Base-by-base conservation (phyloP, 2,329 filamentous ascomycete species). In the Knoxdaviesia proteae region DNA sequence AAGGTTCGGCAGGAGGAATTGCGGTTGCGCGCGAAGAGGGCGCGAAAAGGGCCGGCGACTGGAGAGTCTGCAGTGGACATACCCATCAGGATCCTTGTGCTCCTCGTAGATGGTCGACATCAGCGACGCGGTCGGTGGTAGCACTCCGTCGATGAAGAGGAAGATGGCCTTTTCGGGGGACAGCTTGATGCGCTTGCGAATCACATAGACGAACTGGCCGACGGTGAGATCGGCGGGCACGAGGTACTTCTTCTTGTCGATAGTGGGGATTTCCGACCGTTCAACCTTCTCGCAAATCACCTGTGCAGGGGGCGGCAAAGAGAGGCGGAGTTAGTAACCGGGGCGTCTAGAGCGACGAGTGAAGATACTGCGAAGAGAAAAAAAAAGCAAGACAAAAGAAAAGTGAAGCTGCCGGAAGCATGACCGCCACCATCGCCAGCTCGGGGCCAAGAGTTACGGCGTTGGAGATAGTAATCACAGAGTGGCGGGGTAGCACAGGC, bases 101-200 rank as follows among this genome's bases (percentile, higher is more conserved):
- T 96, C 88, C 64, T 98, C 90, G 62, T 98, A 98, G 66, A 98
- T 96, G 62, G 83, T 92, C 69, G 86, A 94, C 90, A 98, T 98
- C 43, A 98, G 76, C 46, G 90, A 90, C 46, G 90, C 90, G 6
- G 90, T 96, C 3, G 90, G 90, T 42, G 90, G 90, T 44, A 98
- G 74, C 42, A 94, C 88, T 67, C 96, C 90, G 61, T 96, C 88
- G 57, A 98, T 90, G 66, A 96, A 98, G 73, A 98, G 96, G 74
- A 98, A 98, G 68, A 98, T 98, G 60, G 90, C 90, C 75, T 98
- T 98, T 71, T 98, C 90, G 33, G 90, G 90, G 44, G 86, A 94
- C 52, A 98, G 75, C 84, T 98, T 98, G 69, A 98, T 98, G 58
- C 90, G 82, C 76, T 98, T 98, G 62, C 90, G 86, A 66, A 98